Evolutionary conservation across 2,329 filamentous ascomycete genomes (phyloP), one percentile per base, ranked within the genome.

Genomic region (Fusarium virguliforme): DNA sequence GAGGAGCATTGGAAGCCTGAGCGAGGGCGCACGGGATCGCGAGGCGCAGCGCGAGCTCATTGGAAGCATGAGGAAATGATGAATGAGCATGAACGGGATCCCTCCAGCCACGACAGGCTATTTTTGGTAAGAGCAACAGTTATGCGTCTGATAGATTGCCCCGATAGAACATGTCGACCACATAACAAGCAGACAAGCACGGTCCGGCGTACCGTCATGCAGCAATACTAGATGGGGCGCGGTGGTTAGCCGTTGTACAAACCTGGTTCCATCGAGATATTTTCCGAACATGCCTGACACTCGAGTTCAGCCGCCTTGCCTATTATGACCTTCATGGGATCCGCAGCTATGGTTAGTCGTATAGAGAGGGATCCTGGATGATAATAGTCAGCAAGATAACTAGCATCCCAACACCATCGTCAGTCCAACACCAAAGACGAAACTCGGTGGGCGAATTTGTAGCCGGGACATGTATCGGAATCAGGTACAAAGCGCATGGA

Each of bases 1-100:
- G 82, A 89, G 96, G 80, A 98, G 95, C 82, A 88, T 97, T 71
- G 90, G 90, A 57, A 91, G 92, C 70, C 83, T 98, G 80, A 97
- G 93, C 72, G 94, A 97, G 82, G 90, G 91, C 40, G 94, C 93
- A 78, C 89, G 88, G 78, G 95, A 98, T 73, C 89, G 93, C 68
- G 93, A 94, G 75, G 91, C 93, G 64, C 96, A 98, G 82, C 87
- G 91, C 76, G 95, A 98, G 83, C 91, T 98, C 83, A 97, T 98
- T 68, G 87, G 87, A 28, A 88, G 87, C 78, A 89, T 88, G 84
- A 81, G 78, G 76, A 81, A 81, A 77, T 85, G 43, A 48, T 48
- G 18, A 77, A 83, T 67, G 32, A 56, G 53, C 37, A 26, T 26
- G 35, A 60, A 35, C 43, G 46, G 34, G 34, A 64, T 18, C 18